Base-by-base conservation (phyloP, 495 filamentous ascomycete genomes). In the Apodospora peruviana region DNA sequence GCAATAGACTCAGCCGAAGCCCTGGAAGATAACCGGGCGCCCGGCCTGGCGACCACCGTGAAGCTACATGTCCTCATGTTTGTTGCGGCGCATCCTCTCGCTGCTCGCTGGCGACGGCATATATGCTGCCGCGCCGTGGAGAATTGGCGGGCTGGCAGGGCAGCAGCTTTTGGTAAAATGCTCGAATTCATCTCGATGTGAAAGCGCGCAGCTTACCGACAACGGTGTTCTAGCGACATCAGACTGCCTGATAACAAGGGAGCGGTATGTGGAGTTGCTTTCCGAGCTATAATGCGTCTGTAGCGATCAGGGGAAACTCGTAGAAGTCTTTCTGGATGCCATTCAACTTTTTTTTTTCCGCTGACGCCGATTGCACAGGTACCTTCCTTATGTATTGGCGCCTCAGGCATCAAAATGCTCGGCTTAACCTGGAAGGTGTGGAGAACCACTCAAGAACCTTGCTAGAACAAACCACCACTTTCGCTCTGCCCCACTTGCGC, bases 121-220 rank as follows among this genome's bases (percentile, higher is more conserved):
- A 72, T 59, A 55, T 72, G 69, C 27, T 32, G n/a, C n/a, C n/a
- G 27, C 50, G 67, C 57, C 25, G 74, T 69, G 12, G 75, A 75
- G 48, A 76, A 53, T 34, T 75, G 65, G 57, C 77, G 74, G 37
- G 65, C 60, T 21, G 76, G 71, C 42, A 74, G 60, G 45, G 67
- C 73, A 40, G 75, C 73, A 38, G 75, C 73, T 64, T 76, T 81
- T 38, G 67, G 66, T 23, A 78, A 60, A 49, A 80, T 60, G 48
- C 58, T 70, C 25, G 77, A 67, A 53, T 70, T 77, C 74, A 77
- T 78, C 49, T 63, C 60, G 60, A 60, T 34, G 14, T 40, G 39
- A n/a, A 42, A 52, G 42, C 43, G 53, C 34, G 23, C 29, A 44
- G 37, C 20, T 50, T 39, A 55, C 55, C 41, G 51, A 32, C 37